phyloP scores from a whole-genome alignment of 2,329 filamentous ascomycete species.

The Ampelomyces quisqualis region DNA sequence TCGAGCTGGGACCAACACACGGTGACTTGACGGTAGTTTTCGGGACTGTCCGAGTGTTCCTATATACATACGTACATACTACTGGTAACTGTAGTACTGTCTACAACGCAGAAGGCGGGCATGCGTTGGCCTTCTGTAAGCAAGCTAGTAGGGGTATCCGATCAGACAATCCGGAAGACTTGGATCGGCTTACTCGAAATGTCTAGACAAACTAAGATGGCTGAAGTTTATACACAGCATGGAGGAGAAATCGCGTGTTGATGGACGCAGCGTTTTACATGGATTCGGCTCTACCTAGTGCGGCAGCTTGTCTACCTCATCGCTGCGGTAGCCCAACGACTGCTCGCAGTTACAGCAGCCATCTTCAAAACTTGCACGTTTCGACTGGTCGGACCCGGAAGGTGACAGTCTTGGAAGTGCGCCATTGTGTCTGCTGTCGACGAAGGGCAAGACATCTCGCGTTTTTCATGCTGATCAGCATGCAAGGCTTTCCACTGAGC shows the following conservation, averaged over 20 bases:
- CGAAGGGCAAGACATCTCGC: too few relatives aligned
- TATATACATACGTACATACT: too few relatives aligned
- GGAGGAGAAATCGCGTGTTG: too few relatives aligned
- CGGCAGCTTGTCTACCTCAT: constrained; percentile 1
- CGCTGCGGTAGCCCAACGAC: constrained; percentile 8
- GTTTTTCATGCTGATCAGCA: neutral
- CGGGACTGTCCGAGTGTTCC: constrained; percentile 13
- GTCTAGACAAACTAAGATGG: constrained; percentile 13
- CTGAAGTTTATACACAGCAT: constrained; percentile 7
- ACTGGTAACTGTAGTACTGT: too few relatives aligned
- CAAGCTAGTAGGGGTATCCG: neutral
- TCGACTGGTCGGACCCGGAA: constrained; percentile 6
- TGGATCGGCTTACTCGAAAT: constrained; percentile 5
- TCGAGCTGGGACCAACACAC: constrained; percentile 10
- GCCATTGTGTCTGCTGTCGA: too few relatives aligned
- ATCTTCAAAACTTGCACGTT: constrained; percentile 6
- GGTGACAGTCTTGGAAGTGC: constrained; percentile 7
- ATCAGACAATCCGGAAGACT: constrained; percentile 1
- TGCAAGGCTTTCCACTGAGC: too few relatives aligned
- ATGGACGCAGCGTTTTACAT: constrained; percentile 7
- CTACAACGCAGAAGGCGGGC: constrained; percentile 13
- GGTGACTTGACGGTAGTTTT: constrained; percentile 14
- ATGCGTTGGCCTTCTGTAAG: constrained; percentile 5
- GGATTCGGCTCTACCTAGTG: too few relatives aligned
- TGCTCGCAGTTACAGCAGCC: constrained; percentile 22